These are phyloP conservation scores for Sphaerostilbella broomeana DNA, from an alignment of 2,329 filamentous ascomycete genomes.

Conservation along the genomic window DNA sequence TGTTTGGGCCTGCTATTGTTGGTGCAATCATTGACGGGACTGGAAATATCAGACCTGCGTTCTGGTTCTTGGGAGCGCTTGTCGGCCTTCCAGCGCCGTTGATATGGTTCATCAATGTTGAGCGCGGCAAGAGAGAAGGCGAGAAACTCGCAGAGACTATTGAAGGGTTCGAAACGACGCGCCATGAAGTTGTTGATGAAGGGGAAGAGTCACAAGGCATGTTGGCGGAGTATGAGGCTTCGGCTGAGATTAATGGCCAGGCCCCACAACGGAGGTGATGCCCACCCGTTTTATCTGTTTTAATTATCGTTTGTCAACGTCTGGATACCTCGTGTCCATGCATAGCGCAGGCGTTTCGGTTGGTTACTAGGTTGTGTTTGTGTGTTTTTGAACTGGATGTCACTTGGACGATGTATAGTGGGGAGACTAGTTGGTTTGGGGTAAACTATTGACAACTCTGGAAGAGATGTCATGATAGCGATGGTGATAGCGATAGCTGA, in stretches of 20 bases:
- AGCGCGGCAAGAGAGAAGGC: slow-evolving; percentile 66
- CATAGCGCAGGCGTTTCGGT: slow-evolving; percentile 22
- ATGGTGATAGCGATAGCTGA: no score
- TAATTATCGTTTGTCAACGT: no score
- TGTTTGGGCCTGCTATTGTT: slow-evolving; percentile 92
- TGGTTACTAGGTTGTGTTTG: slow-evolving; percentile 2
- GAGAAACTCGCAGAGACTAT: slow-evolving; percentile 55
- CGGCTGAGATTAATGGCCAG: slow-evolving; percentile 1
- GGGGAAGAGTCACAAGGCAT: slow-evolving; percentile 21
- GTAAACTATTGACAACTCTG: no score
- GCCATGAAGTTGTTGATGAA: slow-evolving; percentile 14
- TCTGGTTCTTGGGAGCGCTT: slow-evolving; percentile 84
- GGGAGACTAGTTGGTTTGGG: neutral
- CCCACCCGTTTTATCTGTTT: no score
- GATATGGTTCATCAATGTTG: slow-evolving; percentile 79
- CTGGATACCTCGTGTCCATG: no score
- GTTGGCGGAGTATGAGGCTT: slow-evolving; percentile 15
- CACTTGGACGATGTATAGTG: no score
- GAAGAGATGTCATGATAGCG: no score
- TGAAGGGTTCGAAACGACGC: slow-evolving; percentile 40
- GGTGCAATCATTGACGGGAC: slow-evolving; percentile 83
- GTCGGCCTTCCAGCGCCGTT: slow-evolving; percentile 79
- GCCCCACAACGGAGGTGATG: slow-evolving; percentile 6
- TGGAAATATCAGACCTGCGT: slow-evolving; percentile 76
- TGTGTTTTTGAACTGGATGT: no score